These are phyloP conservation scores for Lentinula lateritia DNA, from an alignment of 768 basidiomycete genomes.

Conservation along the genomic window DNA sequence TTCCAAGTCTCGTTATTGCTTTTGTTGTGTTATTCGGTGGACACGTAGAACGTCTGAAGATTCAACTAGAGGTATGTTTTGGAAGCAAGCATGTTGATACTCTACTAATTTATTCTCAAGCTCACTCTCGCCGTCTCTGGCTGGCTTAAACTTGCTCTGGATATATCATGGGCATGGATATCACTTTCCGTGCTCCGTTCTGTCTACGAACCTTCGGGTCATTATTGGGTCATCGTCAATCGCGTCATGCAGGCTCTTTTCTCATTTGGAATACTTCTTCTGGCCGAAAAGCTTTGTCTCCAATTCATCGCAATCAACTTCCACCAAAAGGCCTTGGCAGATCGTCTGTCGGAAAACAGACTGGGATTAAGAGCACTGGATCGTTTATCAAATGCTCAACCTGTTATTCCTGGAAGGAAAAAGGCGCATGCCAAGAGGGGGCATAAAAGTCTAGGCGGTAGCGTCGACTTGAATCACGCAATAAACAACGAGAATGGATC, in stretches of 20 bases:
- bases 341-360: slow-evolving; percentile 65
- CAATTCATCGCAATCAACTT: slow-evolving; percentile 79
- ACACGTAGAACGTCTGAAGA: slow-evolving; percentile 60
- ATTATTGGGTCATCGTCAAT: slow-evolving; percentile 66
- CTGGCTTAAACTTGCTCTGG: slow-evolving; percentile 68
- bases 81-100: not conserved
- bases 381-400: slow-evolving; percentile 62
- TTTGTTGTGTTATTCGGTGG: slow-evolving; percentile 51
- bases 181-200: slow-evolving; percentile 57
- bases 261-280: slow-evolving; percentile 34
- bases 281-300: slow-evolving; percentile 51
- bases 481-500: slow-evolving; percentile 11
- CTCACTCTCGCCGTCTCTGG: slow-evolving; percentile 61
- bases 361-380: slow-evolving; percentile 68
- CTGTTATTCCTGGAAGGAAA: slow-evolving; percentile 22
- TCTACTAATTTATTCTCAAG: slow-evolving; percentile 24
- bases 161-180: slow-evolving; percentile 72
- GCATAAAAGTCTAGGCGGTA: slow-evolving; percentile 33
- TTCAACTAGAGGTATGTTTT: slow-evolving; percentile 56
- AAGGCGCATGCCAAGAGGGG: slow-evolving; percentile 20
- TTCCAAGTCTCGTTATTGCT: slow-evolving; percentile 51
- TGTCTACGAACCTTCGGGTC: slow-evolving; percentile 52
- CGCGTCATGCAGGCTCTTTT: slow-evolving; percentile 63
- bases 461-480: slow-evolving; percentile 32
- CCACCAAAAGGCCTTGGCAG: slow-evolving; percentile 70